Evolutionary conservation across 371 early-diverging fungal genomes (phyloP).

Genomic region (Coemansia sp.): DNA sequence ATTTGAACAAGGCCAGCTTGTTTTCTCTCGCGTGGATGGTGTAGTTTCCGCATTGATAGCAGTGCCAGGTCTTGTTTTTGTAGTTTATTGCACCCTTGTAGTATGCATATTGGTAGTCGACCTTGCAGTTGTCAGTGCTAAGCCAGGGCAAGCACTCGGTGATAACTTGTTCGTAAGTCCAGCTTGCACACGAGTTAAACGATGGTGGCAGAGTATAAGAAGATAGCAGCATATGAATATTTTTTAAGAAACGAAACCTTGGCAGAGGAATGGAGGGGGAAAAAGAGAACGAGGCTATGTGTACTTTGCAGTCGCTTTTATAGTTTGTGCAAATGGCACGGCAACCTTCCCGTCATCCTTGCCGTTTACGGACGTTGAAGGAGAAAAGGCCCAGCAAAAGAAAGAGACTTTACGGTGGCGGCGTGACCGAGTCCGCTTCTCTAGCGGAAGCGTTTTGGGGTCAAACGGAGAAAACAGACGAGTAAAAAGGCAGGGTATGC

Average conservation of each 20-base stretch:
- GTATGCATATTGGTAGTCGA: not conserved
- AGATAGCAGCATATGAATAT: not conserved
- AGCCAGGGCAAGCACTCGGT: conserved; percentile 1
- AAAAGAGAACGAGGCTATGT: not conserved
- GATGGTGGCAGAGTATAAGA: not conserved
- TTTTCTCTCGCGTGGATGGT: not conserved
- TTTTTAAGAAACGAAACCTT: not conserved
- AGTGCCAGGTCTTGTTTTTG: not conserved
- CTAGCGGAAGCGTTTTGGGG: too few relatives aligned
- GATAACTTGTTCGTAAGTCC: conserved; percentile 3
- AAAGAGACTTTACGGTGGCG: too few relatives aligned
- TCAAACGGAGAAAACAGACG: too few relatives aligned
- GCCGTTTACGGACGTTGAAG: too few relatives aligned
- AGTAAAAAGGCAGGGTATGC: too few relatives aligned
- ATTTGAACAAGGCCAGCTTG: conserved; percentile 3
- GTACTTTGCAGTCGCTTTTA: too few relatives aligned
- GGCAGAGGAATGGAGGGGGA: not conserved
- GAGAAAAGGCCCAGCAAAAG: too few relatives aligned
- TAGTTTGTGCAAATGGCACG: too few relatives aligned
- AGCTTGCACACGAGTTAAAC: not conserved
- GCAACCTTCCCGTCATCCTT: too few relatives aligned
- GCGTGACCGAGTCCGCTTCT: too few relatives aligned
- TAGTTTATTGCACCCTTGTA: not conserved
- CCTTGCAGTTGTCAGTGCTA: not conserved
- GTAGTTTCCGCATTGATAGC: conserved; percentile 1